Percentiles rank a stretch among this genome's conserved stretches.
These are phyloP conservation scores for Pythium utonaiense DNA, from an alignment of 352 stramenopile genomes.

Conservation along the genomic window DNA sequence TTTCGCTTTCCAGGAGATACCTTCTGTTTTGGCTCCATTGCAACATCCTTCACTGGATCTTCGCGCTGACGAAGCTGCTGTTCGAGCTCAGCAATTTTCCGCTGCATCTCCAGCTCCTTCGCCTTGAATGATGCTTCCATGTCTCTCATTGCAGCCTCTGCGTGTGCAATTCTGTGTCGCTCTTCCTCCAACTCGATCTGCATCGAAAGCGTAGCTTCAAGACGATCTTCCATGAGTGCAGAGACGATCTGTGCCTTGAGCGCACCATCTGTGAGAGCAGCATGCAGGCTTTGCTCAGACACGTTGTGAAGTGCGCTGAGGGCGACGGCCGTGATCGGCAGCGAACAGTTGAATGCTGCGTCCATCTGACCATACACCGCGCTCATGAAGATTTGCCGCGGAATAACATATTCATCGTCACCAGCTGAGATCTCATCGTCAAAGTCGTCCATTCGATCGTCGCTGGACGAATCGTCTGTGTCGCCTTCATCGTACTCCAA, in stretches of 20 bases:
- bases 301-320: constrained; percentile 77
- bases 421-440: constrained; percentile 23
- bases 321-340: constrained; percentile 62
- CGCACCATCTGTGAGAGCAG: constrained; percentile 48
- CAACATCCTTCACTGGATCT: constrained; percentile 34
- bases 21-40: constrained; percentile 13
- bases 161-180: constrained; percentile 58
- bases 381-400: constrained; percentile 51
- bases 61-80: constrained; percentile 31
- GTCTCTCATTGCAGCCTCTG: constrained; percentile 47
- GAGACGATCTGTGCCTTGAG: constrained; percentile 52
- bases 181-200: constrained; percentile 43
- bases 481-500: constrained; percentile 14
- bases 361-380: constrained; percentile 31
- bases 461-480: too few species aligned
- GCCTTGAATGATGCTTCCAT: constrained; percentile 51
- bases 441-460: constrained; percentile 35
- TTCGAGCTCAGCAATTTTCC: constrained; percentile 55
- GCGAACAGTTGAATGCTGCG: constrained; percentile 27
- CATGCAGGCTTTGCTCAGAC: constrained; percentile 65
- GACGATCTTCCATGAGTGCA: constrained; percentile 49
- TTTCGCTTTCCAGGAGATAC: constrained; percentile 52
- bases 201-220: constrained; percentile 27
- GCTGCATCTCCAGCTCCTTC: constrained; percentile 71
- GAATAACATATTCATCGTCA: constrained; percentile 60